Conservation (phyloP, 768 basidiomycete species). For the Mycena epipterygia region DNA sequence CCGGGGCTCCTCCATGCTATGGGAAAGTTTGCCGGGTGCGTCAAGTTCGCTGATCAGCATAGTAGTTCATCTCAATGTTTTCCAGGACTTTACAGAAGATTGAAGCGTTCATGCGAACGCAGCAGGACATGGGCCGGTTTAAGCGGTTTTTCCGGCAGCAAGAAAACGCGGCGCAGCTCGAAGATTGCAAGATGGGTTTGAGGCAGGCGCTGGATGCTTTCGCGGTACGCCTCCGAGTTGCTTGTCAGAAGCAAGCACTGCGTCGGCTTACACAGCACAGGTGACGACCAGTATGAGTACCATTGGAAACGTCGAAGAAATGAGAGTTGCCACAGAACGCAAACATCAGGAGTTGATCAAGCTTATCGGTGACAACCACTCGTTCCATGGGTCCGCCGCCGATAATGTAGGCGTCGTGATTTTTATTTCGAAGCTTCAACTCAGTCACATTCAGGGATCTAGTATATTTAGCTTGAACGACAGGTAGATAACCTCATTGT, state of each 20-base stretch:
- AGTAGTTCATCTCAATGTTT: too few relatives aligned
- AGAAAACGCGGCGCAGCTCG: too few relatives aligned
- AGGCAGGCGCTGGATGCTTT: too few relatives aligned
- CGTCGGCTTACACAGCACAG: background rate
- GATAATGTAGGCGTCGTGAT: too few relatives aligned
- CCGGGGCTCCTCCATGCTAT: background rate
- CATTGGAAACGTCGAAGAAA: background rate
- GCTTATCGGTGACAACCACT: background rate
- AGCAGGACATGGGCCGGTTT: constrained; percentile 1
- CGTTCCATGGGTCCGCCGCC: background rate
- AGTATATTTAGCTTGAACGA: too few relatives aligned
- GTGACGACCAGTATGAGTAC: background rate
- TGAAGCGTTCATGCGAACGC: background rate
- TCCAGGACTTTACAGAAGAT: constrained; percentile 16
- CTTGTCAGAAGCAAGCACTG: too few relatives aligned
- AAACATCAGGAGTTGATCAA: background rate
- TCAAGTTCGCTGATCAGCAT: background rate
- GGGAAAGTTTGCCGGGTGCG: background rate
- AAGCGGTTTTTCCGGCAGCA: background rate
- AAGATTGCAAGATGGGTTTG: too few relatives aligned
- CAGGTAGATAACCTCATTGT: background rate
- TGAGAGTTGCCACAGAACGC: background rate
- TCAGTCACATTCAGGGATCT: background rate
- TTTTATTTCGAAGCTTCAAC: background rate
- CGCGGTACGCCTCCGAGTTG: too few relatives aligned